These are phyloP conservation scores for Penicillium steckii DNA, from an alignment of 495 filamentous ascomycete genomes.

Conservation along the genomic window DNA sequence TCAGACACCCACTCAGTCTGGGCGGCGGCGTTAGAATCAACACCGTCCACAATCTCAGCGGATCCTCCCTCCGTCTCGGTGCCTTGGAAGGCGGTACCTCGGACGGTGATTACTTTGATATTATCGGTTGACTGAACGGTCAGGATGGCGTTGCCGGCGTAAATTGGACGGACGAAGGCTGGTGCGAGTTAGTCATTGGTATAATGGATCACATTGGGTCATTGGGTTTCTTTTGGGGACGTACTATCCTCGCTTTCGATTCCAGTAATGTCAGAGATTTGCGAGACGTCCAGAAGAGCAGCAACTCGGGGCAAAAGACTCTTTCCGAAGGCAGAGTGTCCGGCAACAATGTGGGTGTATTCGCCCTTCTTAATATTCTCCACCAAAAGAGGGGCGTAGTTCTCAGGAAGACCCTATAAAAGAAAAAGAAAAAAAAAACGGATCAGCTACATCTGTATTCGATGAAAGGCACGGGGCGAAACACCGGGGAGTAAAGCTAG, in stretches of 20 bases:
- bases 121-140: conserved; percentile 90
- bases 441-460: background rate
- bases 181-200: conserved; percentile 15
- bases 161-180: conserved; percentile 94
- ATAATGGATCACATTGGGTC: conserved; percentile 20
- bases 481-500: too few species aligned
- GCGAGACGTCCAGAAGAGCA: conserved; percentile 89
- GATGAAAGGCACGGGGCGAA: background rate
- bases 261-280: conserved; percentile 84
- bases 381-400: conserved; percentile 86
- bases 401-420: conserved; percentile 82
- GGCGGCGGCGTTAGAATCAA: conserved; percentile 60
- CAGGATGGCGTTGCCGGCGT: conserved; percentile 94
- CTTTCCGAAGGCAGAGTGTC: conserved; percentile 96
- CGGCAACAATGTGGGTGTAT: conserved; percentile 86
- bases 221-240: conserved; percentile 18
- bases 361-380: conserved; percentile 94
- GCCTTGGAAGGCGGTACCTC: conserved; percentile 81
- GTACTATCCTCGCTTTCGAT: conserved; percentile 85
- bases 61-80: conserved; percentile 49
- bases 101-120: conserved; percentile 87
- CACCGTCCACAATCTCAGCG: conserved; percentile 46
- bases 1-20: conserved; percentile 90
- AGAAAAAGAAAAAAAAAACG: conserved; percentile 5
- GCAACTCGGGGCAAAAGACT: conserved; percentile 91